Evolutionary conservation across 1,139 yeast genomes (phyloP), one percentile per base, ranked within the genome.

Genomic region (Nakaseomyces bracarensis): DNA sequence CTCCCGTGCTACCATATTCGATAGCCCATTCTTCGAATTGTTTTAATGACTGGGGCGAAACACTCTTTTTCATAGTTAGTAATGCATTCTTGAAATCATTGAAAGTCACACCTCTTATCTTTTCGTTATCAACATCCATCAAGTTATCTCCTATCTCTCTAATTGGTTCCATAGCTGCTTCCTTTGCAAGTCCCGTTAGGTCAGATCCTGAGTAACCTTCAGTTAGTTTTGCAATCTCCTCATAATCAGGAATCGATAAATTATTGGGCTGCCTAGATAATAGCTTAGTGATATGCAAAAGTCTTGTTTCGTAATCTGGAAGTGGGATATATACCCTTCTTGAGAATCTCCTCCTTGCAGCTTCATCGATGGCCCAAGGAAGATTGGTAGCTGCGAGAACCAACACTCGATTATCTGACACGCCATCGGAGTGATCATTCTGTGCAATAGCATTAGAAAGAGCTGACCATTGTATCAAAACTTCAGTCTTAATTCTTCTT

Each of bases 151-250:
- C 83, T 34, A 78, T 58, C 27, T 77, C 75, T 50, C 84, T 64
- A 34, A 78, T 68, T 1, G 84, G 84, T 10, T 79, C 81, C 83
- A 78, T 77, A 1, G 83, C 82, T n/a, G 82, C 76, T 51, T 77
- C 82, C 54, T 77, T 77, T n/a, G 82, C 81, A 43, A 78, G 59
- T 3, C 80, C 75, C 1, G 82, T 76, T 19, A 78, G 68, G 55
- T 78, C 84, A 48, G 80, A 74, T 15, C 82, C 81, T 38, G 82
- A 75, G 51, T 75, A 78, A 0, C 82, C 82, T 11, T 70, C 69
- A 0, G 81, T 75, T 47, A 72, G 55, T 13, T 60, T 58, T 11
- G 75, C 71, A 15, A 77, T 63, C 20, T 66, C 60, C n/a, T 66
- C 62, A 50, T 65, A 74, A 49, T 78, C 81, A 3, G 53, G 58